Base-by-base conservation (phyloP, 1,139 yeast species). In the Lizanozyma gosingica region DNA sequence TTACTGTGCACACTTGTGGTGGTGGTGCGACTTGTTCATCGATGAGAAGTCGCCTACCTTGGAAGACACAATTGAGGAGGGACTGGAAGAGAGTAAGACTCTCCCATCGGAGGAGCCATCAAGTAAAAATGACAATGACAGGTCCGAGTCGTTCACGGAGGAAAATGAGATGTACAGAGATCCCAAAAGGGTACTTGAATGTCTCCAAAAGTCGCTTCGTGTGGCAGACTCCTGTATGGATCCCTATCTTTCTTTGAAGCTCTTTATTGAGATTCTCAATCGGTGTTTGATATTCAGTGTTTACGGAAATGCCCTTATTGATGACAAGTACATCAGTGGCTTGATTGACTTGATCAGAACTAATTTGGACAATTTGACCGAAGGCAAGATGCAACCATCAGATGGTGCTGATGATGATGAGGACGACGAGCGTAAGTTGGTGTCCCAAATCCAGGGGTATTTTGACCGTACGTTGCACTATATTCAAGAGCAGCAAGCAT, bases 201-300 rank as follows among this genome's bases (percentile, higher is more conserved):
- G 76, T 45, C 57, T 70, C 33, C 76, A 71, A 47, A 69, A 92
- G 50, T 78, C 97, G 0, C 63, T 92, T 27, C 71, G 97, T 39
- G 86, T 87, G 8, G 96, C 97, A 0, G 97, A 92, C 58, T 85
- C 94, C 14, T 85, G 94, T 47, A 82, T 92, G 81, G 97, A 87
- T 53, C 78, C 83, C 3, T 80, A 78, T 46, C 82, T 80, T 14
- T 80, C 90, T 33, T 69, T 84, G 38, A 90, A 86, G 58, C 67
- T 92, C 43, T 90, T 92, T 65, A 81, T 92, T 39, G 97, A 92
- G 62, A 86, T 92, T 17, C 68, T 92, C 48, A 87, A 87, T 63
- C 76, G 90, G 45, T 87, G 95, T 49, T 62, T 90, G 35, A 84
- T 87, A 52, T 92, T 83, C 59, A 83, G 83, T 57, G 81, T 86